phyloP scores from a whole-genome alignment of 345 rosid species.

The Brassica cretica region DNA sequence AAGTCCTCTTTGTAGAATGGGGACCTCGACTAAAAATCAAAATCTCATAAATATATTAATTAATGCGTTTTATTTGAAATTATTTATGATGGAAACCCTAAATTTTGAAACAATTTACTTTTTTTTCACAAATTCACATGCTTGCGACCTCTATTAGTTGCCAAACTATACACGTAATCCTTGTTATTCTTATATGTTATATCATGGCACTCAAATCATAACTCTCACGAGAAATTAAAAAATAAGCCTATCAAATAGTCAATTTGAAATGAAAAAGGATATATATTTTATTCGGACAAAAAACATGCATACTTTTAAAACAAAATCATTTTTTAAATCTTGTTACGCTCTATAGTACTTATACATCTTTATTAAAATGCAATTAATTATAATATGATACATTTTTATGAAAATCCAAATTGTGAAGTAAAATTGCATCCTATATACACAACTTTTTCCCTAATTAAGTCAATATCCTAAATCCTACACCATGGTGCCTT shows the following conservation, averaged over 20 bases:
- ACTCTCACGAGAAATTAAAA: neutral
- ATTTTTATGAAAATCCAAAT: neutral
- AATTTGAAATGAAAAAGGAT: neutral
- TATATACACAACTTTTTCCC: no score
- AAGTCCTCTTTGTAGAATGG: slow-evolving; percentile 31
- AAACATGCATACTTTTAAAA: neutral
- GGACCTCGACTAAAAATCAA: slow-evolving; percentile 15
- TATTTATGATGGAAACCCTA: neutral
- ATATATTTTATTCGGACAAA: neutral
- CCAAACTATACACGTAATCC: slow-evolving; percentile 12
- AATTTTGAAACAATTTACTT: neutral
- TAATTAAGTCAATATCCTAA: no score
- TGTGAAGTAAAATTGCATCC: neutral
- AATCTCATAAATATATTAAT: neutral
- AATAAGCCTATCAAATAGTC: neutral
- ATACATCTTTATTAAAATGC: neutral
- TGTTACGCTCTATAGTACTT: neutral
- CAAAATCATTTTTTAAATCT: neutral
- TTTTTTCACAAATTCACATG: slow-evolving; percentile 2
- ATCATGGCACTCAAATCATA: neutral
- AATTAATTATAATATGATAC: neutral
- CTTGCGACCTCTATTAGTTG: neutral
- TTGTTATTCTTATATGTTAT: neutral
- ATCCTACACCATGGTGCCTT: no score
- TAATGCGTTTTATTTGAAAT: neutral